Percentiles rank a stretch among this genome's conserved stretches.
Conservation (phyloP, 306 rosid genomes). For the Ceratonia siliqua region DNA sequence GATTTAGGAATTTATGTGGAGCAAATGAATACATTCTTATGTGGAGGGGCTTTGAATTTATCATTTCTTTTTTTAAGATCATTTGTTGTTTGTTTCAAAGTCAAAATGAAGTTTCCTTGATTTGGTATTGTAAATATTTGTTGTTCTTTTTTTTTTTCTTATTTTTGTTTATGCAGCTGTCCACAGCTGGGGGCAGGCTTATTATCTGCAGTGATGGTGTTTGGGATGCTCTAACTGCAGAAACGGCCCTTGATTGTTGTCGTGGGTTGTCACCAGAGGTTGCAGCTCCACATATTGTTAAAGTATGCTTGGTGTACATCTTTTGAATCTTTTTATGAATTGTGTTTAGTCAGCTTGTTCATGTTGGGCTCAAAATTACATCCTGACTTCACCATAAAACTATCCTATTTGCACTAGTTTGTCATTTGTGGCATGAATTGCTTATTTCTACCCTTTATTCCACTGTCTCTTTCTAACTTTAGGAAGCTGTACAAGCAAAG, state of each 20-base stretch:
- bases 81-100: constrained; percentile 14
- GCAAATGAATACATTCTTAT: constrained; percentile 23
- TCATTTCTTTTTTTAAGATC: not conserved
- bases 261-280: constrained; percentile 83
- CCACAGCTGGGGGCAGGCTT: constrained; percentile 92
- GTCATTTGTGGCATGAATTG: not conserved
- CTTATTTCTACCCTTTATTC: constrained; percentile 1
- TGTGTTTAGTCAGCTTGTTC: constrained; percentile 9
- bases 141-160: not conserved
- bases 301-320: constrained; percentile 50
- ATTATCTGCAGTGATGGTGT: constrained; percentile 97
- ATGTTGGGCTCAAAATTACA: constrained; percentile 7
- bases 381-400: not conserved
- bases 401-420: not conserved
- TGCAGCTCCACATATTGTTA: constrained; percentile 91
- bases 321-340: constrained; percentile 22
- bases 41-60: not conserved
- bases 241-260: constrained; percentile 80
- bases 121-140: constrained; percentile 1
- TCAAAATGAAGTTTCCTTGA: constrained; percentile 1
- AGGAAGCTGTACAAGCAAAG: constrained; percentile 90
- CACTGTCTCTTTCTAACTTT: constrained; percentile 34
- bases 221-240: constrained; percentile 91
- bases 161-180: constrained; percentile 59
- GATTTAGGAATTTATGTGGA: constrained; percentile 24